These are phyloP conservation scores for Sporisorium reilianum DNA, from an alignment of 1,284 basidiomycete species.

Conservation along the genomic window DNA sequence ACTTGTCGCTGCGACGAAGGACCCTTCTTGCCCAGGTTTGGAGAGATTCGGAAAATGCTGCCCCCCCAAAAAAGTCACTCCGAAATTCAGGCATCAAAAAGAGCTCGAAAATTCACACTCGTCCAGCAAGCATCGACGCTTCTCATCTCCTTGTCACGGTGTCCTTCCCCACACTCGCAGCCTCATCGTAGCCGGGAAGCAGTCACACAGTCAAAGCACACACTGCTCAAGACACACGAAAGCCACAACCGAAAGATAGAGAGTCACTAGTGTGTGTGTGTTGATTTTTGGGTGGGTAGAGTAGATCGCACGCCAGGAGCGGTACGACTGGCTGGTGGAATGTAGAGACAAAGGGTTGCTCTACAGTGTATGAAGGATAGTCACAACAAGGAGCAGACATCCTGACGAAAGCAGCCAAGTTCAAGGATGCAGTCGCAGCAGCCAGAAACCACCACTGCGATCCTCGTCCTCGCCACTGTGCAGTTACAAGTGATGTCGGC, in stretches of 20 bases:
- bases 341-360: constrained; percentile 3
- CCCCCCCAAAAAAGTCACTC: too few relatives aligned
- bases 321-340: constrained; percentile 19
- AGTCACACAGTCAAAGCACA: too few relatives aligned
- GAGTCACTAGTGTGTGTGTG: constrained; percentile 26
- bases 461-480: constrained; percentile 5
- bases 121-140: too few relatives aligned
- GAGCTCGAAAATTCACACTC: too few relatives aligned
- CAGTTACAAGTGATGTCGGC: constrained; percentile 1
- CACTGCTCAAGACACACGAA: not conserved
- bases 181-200: too few relatives aligned
- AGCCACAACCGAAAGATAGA: not conserved
- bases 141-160: too few relatives aligned
- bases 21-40: too few relatives aligned
- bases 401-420: not conserved
- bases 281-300: constrained; percentile 17
- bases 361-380: constrained; percentile 14
- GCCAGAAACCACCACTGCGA: constrained; percentile 20
- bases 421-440: constrained; percentile 9
- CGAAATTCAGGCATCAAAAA: too few relatives aligned
- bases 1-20: too few relatives aligned
- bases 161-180: too few relatives aligned
- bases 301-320: constrained; percentile 4
- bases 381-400: not conserved
- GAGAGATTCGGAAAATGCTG: too few relatives aligned